Evolutionary conservation across 2,329 filamentous ascomycete genomes (phyloP).

Genomic region (Phialocephala subalpina): DNA sequence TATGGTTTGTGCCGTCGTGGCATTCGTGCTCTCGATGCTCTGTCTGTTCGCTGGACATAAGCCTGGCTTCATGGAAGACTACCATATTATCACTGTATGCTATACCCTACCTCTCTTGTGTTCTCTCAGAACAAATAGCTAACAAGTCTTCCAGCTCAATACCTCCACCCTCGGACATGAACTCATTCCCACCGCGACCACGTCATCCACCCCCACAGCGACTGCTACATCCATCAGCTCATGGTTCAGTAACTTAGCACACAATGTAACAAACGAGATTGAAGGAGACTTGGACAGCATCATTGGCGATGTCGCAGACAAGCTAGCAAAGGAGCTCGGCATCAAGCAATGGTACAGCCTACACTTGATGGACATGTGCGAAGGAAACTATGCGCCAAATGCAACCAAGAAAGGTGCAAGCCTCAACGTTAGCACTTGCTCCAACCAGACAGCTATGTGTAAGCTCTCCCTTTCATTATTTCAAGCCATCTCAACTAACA

Average conservation of each 20-base stretch:
- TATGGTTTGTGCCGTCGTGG: slow-evolving; percentile 56
- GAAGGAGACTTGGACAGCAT: slow-evolving; percentile 44
- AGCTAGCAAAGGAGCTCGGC: slow-evolving; percentile 56
- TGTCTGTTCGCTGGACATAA: slow-evolving; percentile 69
- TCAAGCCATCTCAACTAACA: not conserved
- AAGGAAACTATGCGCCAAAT: slow-evolving; percentile 49
- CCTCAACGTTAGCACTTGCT: slow-evolving; percentile 63
- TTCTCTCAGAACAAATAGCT: slow-evolving; percentile 12
- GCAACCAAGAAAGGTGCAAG: slow-evolving; percentile 48
- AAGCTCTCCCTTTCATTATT: slow-evolving; percentile 24
- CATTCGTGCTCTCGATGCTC: slow-evolving; percentile 65
- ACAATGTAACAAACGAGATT: slow-evolving; percentile 50
- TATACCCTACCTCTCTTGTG: slow-evolving; percentile 2
- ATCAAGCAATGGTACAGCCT: slow-evolving; percentile 68
- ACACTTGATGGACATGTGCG: slow-evolving; percentile 68
- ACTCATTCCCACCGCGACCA: slow-evolving; percentile 43
- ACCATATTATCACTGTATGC: slow-evolving; percentile 62
- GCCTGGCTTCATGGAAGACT: slow-evolving; percentile 61
- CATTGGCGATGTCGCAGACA: slow-evolving; percentile 46
- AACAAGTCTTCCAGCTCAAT: slow-evolving; percentile 55
- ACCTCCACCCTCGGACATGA: slow-evolving; percentile 59
- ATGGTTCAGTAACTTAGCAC: slow-evolving; percentile 43
- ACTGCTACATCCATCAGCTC: slow-evolving; percentile 41
- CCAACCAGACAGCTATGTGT: slow-evolving; percentile 59
- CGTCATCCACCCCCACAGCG: slow-evolving; percentile 42